These are phyloP conservation scores for Xanthoconium separans DNA, from an alignment of 1,284 basidiomycete species.

Conservation along the genomic window DNA sequence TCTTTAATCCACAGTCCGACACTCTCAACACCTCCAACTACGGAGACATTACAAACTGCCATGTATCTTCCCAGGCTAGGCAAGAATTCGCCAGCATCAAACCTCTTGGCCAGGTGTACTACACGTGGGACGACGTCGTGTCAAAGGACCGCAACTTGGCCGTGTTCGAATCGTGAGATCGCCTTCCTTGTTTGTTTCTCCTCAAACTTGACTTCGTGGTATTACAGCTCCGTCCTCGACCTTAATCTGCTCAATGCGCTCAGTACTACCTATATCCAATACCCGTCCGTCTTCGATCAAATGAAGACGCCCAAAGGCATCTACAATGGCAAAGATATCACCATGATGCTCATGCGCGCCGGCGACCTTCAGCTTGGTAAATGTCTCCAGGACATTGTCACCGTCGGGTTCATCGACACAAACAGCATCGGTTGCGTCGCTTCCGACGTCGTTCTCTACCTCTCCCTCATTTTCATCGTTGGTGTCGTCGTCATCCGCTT, in stretches of 20 bases:
- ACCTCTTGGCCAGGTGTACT: constrained; percentile 86
- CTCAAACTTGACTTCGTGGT: constrained; percentile 10
- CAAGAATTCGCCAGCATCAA: constrained; percentile 46
- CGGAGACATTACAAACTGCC: constrained; percentile 67
- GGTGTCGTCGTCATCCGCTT: constrained; percentile 97
- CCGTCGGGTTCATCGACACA: constrained; percentile 93
- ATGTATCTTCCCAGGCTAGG: constrained; percentile 59
- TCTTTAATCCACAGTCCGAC: constrained; percentile 70
- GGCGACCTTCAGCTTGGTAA: constrained; percentile 65
- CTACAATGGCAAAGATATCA: constrained; percentile 83
- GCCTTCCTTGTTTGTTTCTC: constrained; percentile 1
- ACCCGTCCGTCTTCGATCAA: constrained; percentile 80
- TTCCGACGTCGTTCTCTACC: constrained; percentile 90
- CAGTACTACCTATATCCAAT: constrained; percentile 72
- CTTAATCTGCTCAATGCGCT: constrained; percentile 85
- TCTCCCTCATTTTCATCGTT: constrained; percentile 96
- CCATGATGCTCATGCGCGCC: constrained; percentile 74
- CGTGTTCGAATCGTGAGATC: constrained; percentile 84
- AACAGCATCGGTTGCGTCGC: constrained; percentile 95
- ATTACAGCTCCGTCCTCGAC: constrained; percentile 79
- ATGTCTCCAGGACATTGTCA: constrained; percentile 85
- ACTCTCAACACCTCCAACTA: constrained; percentile 71
- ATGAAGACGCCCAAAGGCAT: constrained; percentile 71
- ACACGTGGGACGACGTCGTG: constrained; percentile 85
- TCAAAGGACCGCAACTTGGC: constrained; percentile 76